Conservation (phyloP, 2,329 filamentous ascomycete species). For the Microcera coccophila region DNA sequence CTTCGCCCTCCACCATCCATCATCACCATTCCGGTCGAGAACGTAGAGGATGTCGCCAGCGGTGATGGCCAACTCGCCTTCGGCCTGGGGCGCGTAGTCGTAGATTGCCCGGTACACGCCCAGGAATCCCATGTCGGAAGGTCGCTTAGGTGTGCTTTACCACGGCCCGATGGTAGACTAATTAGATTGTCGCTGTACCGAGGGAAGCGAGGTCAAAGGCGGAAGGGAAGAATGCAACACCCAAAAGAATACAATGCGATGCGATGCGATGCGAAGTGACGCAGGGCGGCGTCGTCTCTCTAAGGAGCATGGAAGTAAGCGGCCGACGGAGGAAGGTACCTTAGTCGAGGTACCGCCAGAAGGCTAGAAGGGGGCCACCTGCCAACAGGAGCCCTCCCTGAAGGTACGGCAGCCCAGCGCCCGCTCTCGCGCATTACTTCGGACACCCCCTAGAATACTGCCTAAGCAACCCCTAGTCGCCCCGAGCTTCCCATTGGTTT, state of each 20-base stretch:
- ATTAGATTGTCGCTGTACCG: conserved; percentile 8
- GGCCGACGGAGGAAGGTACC: neutral
- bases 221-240: conserved; percentile 3
- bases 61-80: conserved; percentile 76
- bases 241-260: conserved; percentile 16
- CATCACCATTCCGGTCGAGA: conserved; percentile 71
- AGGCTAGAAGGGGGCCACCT: too few species aligned
- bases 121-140: conserved; percentile 73
- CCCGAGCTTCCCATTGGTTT: too few species aligned
- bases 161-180: conserved; percentile 11
- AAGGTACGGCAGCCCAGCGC: too few species aligned
- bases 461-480: too few species aligned
- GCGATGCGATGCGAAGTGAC: conserved; percentile 26
- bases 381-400: too few species aligned
- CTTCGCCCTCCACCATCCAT: conserved; percentile 95
- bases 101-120: conserved; percentile 88
- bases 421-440: too few species aligned
- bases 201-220: conserved; percentile 9
- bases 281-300: conserved; percentile 29
- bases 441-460: too few species aligned
- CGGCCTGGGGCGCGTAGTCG: conserved; percentile 84
- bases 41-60: conserved; percentile 90
- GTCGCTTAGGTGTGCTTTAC: conserved; percentile 20
- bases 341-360: neutral
- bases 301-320: conserved; percentile 22